Evolutionary conservation across 2,329 filamentous ascomycete genomes (phyloP).

Genomic region (Trichoderma sp.): DNA sequence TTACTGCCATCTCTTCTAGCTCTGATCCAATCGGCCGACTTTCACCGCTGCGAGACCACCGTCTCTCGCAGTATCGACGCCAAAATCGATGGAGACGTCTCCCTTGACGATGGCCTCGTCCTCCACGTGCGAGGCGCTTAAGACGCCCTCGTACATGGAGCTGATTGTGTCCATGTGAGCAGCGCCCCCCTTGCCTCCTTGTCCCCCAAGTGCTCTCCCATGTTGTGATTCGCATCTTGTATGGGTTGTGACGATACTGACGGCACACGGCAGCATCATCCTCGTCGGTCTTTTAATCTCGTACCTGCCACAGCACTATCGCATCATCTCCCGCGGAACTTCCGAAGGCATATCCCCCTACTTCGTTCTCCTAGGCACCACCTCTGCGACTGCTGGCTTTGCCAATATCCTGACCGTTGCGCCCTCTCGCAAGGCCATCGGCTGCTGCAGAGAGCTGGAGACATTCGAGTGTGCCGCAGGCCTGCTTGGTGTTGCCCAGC

Average conservation of each 20-base stretch:
- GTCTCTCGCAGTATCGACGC: background rate
- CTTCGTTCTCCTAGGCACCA: slow-evolving; percentile 91
- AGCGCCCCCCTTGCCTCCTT: slow-evolving; percentile 49
- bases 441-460: slow-evolving; percentile 81
- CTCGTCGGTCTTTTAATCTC: slow-evolving; percentile 86
- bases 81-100: slow-evolving; percentile 29
- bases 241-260: background rate
- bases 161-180: slow-evolving; percentile 59
- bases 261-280: slow-evolving; percentile 58
- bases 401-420: slow-evolving; percentile 89
- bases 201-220: slow-evolving; percentile 38
- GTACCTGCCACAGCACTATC: slow-evolving; percentile 91
- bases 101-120: slow-evolving; percentile 22
- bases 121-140: slow-evolving; percentile 52
- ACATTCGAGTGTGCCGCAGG: slow-evolving; percentile 83
- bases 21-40: background rate
- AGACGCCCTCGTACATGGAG: slow-evolving; percentile 56
- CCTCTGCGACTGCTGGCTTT: slow-evolving; percentile 84
- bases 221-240: background rate
- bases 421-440: slow-evolving; percentile 78
- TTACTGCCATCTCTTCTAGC: background rate
- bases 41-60: background rate
- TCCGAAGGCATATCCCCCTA: slow-evolving; percentile 95
- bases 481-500: slow-evolving; percentile 84
- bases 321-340: slow-evolving; percentile 81